These are phyloP conservation scores for Rhynchosporium agropyri DNA, from an alignment of 2,329 filamentous ascomycete genomes.

Conservation along the genomic window DNA sequence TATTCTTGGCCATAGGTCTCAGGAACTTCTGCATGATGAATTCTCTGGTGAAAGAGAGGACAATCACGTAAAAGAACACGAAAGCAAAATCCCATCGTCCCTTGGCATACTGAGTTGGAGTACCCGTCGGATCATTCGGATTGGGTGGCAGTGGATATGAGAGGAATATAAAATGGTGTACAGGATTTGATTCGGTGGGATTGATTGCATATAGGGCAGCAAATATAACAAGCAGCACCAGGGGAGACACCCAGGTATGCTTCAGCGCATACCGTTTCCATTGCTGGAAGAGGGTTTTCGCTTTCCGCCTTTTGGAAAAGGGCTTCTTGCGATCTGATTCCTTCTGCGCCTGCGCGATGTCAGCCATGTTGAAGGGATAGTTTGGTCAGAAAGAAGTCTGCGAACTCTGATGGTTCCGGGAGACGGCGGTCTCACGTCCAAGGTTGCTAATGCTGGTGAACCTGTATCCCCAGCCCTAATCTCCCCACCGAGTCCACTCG, in stretches of 20 bases:
- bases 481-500: slow-evolving; percentile 53
- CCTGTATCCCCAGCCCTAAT: slow-evolving; percentile 53
- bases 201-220: slow-evolving; percentile 72
- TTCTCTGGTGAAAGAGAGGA: slow-evolving; percentile 91
- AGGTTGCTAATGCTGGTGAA: slow-evolving; percentile 53
- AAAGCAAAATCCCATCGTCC: slow-evolving; percentile 85
- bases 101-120: slow-evolving; percentile 77
- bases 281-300: slow-evolving; percentile 50
- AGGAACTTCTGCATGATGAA: slow-evolving; percentile 93
- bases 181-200: slow-evolving; percentile 75
- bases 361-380: slow-evolving; percentile 12
- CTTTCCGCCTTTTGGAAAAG: slow-evolving; percentile 43
- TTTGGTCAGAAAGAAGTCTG: slow-evolving; percentile 14
- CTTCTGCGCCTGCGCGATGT: slow-evolving; percentile 35
- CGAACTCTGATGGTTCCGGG: slow-evolving; percentile 30
- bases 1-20: slow-evolving; percentile 70
- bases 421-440: slow-evolving; percentile 39
- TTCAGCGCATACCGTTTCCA: slow-evolving; percentile 50
- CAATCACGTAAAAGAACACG: slow-evolving; percentile 84
- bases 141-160: slow-evolving; percentile 72
- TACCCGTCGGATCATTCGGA: slow-evolving; percentile 44
- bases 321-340: slow-evolving; percentile 41
- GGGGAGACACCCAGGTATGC: slow-evolving; percentile 66
- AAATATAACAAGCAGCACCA: slow-evolving; percentile 66
- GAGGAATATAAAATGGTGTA: slow-evolving; percentile 84